Percentiles rank a stretch among this genome's conserved stretches.
phyloP scores from a whole-genome alignment of 2,329 filamentous ascomycete species.

The Apiospora marii region DNA sequence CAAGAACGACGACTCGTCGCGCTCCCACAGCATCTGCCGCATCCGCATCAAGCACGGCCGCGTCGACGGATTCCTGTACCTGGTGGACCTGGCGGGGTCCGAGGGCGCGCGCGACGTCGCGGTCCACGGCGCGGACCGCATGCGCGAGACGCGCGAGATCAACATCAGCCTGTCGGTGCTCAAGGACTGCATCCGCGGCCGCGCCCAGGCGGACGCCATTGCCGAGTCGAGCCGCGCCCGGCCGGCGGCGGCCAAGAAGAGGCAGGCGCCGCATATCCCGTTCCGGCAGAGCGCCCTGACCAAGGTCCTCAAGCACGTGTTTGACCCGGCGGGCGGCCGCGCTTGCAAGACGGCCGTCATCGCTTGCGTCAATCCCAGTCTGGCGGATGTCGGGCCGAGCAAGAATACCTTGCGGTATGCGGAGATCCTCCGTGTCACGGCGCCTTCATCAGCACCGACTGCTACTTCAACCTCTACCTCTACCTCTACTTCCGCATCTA shows the following conservation, averaged over 20 bases:
- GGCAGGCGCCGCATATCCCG: constrained; percentile 50
- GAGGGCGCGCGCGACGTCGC: constrained; percentile 54
- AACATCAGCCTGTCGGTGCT: constrained; percentile 57
- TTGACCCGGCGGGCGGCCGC: constrained; percentile 50
- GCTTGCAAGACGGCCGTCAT: constrained; percentile 54
- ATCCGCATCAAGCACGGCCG: constrained; percentile 49
- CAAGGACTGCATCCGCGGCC: constrained; percentile 60
- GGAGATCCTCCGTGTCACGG: constrained; percentile 51
- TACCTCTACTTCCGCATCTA: not conserved
- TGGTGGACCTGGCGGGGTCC: constrained; percentile 56
- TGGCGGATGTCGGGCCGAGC: constrained; percentile 51
- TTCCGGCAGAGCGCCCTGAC: constrained; percentile 57
- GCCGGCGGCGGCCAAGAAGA: constrained; percentile 23
- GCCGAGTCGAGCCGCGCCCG: constrained; percentile 11
- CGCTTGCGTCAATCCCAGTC: constrained; percentile 56
- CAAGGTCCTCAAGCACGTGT: constrained; percentile 57
- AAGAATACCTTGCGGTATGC: constrained; percentile 60
- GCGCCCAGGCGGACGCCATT: constrained; percentile 45
- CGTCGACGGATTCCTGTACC: constrained; percentile 52
- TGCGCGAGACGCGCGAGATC: constrained; percentile 56
- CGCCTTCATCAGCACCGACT: not conserved
- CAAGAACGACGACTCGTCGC: constrained; percentile 57
- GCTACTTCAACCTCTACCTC: constrained; percentile 37
- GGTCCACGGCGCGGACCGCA: constrained; percentile 50
- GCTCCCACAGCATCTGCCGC: constrained; percentile 57